Evolutionary conservation across 2,329 filamentous ascomycete species (phyloP).

Genomic region (Trichoderma harzianum): DNA sequence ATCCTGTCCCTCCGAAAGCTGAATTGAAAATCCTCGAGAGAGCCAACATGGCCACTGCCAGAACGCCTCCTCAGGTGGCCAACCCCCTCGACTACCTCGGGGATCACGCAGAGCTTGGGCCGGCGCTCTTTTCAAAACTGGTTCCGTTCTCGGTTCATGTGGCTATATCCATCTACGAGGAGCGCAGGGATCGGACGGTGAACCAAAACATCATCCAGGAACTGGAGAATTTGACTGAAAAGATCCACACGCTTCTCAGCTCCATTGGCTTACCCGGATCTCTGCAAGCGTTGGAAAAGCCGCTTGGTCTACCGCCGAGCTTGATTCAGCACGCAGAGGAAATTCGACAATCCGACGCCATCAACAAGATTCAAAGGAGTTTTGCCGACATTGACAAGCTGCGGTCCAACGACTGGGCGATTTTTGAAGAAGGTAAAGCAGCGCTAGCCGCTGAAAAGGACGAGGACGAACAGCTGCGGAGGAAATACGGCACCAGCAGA

Average conservation of each 20-base stretch:
- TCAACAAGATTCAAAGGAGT: constrained; percentile 71
- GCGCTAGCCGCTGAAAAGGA: constrained; percentile 75
- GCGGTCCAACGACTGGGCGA: constrained; percentile 70
- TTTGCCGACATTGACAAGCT: constrained; percentile 89
- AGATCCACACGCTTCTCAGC: constrained; percentile 73
- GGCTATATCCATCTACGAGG: constrained; percentile 91
- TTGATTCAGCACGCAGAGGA: constrained; percentile 90
- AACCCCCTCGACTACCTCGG: constrained; percentile 78
- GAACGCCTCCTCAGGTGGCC: constrained; percentile 76
- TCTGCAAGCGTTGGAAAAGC: constrained; percentile 90
- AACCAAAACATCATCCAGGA: constrained; percentile 84
- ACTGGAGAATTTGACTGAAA: constrained; percentile 75
- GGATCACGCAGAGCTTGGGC: constrained; percentile 75
- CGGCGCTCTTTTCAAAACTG: constrained; percentile 81
- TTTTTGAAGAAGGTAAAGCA: constrained; percentile 80
- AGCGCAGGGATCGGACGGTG: constrained; percentile 83
- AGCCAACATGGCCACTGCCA: constrained; percentile 80
- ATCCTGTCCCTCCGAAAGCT: constrained; percentile 79
- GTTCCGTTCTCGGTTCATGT: constrained; percentile 96
- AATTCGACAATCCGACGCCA: constrained; percentile 83
- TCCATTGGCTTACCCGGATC: constrained; percentile 88
- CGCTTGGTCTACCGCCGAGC: constrained; percentile 80
- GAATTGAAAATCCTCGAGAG: constrained; percentile 83
- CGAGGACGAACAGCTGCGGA: constrained; percentile 73
- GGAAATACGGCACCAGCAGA: constrained; percentile 80